phyloP scores from a whole-genome alignment of 257 asterid species.

The Plectranthus barbatus region DNA sequence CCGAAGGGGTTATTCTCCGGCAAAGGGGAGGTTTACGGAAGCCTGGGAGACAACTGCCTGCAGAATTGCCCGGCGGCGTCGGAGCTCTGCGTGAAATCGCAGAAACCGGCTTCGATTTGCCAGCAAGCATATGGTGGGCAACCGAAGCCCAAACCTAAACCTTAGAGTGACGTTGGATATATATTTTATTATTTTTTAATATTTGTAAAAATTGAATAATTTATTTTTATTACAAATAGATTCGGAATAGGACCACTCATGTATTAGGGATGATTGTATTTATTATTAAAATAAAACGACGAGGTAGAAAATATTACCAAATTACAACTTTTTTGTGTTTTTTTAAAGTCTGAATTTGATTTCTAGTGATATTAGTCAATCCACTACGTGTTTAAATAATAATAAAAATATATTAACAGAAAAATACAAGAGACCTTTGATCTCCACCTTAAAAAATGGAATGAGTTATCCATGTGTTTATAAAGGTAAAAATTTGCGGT shows the following conservation, averaged over 20 bases:
- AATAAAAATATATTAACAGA: background rate
- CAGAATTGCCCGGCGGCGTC: conserved; percentile 60
- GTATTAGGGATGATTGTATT: background rate
- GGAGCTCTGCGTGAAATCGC: conserved; percentile 77
- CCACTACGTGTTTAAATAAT: too few species aligned
- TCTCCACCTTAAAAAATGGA: background rate
- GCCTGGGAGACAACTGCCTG: conserved; percentile 82
- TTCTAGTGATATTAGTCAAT: too few species aligned
- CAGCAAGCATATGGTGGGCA: conserved; percentile 79
- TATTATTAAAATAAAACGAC: background rate
- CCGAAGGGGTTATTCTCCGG: conserved; percentile 61
- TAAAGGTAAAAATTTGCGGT: too few species aligned
- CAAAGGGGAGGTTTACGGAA: conserved; percentile 42
- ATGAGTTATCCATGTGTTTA: too few species aligned
- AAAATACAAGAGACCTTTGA: background rate
- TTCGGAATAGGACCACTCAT: conserved; percentile 2
- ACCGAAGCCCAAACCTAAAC: conserved; percentile 73
- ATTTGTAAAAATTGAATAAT: conserved; percentile 6
- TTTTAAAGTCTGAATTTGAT: background rate
- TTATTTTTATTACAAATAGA: background rate
- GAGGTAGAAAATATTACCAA: background rate
- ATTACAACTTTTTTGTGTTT: background rate
- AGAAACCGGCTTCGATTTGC: conserved; percentile 75
- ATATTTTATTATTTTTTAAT: conserved; percentile 4
- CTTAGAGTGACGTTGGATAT: conserved; percentile 21